Conservation (phyloP, 306 rosid species). For the Chamaecrista fasciculata region DNA sequence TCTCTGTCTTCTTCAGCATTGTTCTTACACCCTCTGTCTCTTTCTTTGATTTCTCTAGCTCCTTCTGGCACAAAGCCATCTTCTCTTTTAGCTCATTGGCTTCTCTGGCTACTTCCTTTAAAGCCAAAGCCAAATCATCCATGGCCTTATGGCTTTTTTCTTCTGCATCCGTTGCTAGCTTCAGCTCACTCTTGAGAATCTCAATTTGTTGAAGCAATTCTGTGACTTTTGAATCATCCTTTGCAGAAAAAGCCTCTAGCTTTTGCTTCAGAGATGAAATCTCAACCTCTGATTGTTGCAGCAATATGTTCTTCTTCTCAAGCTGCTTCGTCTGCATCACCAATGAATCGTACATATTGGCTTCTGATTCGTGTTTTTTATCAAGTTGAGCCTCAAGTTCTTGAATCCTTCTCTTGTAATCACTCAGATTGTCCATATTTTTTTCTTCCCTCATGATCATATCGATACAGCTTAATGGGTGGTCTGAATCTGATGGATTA, state of each 20-base stretch:
- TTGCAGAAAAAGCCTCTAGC: not conserved
- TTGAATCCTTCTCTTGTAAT: slow-evolving; percentile 20
- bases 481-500: too few relatives aligned
- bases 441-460: too few relatives aligned
- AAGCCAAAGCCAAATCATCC: slow-evolving; percentile 54
- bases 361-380: slow-evolving; percentile 37
- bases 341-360: slow-evolving; percentile 36
- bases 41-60: slow-evolving; percentile 36
- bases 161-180: slow-evolving; percentile 42
- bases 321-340: slow-evolving; percentile 38
- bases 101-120: slow-evolving; percentile 60
- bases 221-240: not conserved
- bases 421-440: slow-evolving; percentile 20
- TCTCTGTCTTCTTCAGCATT: slow-evolving; percentile 27
- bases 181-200: slow-evolving; percentile 38
- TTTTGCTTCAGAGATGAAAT: slow-evolving; percentile 31
- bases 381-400: slow-evolving; percentile 36
- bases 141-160: slow-evolving; percentile 48
- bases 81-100: slow-evolving; percentile 39
- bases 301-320: slow-evolving; percentile 38
- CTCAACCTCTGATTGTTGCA: slow-evolving; percentile 45
- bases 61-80: slow-evolving; percentile 24
- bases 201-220: slow-evolving; percentile 25
- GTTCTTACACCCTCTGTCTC: slow-evolving; percentile 38
- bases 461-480: too few relatives aligned